phyloP scores from a whole-genome alignment of 768 basidiomycete species.

The Royoungia palumana region DNA sequence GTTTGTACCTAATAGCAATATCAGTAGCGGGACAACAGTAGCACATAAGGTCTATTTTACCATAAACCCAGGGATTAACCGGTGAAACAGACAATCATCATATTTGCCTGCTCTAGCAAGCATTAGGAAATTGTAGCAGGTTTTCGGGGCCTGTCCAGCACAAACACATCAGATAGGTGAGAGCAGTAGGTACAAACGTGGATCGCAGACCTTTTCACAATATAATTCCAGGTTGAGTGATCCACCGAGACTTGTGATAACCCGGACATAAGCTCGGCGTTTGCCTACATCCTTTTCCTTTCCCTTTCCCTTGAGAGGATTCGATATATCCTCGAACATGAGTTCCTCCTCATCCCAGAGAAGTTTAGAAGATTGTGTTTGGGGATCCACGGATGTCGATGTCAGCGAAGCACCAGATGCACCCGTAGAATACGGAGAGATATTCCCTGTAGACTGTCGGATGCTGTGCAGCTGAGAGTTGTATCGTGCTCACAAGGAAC shows the following conservation, averaged over 20 bases:
- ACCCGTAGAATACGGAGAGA: slow-evolving; percentile 89
- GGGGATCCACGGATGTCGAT: slow-evolving; percentile 84
- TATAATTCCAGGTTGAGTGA: slow-evolving; percentile 82
- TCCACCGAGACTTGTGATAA: slow-evolving; percentile 89
- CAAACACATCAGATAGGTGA: neutral
- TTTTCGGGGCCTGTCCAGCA: slow-evolving; percentile 79
- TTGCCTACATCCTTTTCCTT: slow-evolving; percentile 94
- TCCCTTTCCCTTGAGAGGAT: slow-evolving; percentile 75
- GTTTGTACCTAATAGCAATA: slow-evolving; percentile 76
- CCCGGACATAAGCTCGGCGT: slow-evolving; percentile 91
- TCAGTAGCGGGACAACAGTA: neutral
- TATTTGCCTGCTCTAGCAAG: slow-evolving; percentile 90
- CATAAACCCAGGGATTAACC: slow-evolving; percentile 95
- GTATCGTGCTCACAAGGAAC: slow-evolving; percentile 57
- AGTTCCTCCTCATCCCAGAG: slow-evolving; percentile 99
- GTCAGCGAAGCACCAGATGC: slow-evolving; percentile 91
- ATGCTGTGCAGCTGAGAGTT: neutral
- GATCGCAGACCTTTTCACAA: slow-evolving; percentile 70
- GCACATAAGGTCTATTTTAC: slow-evolving; percentile 37
- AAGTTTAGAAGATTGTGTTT: slow-evolving; percentile 62
- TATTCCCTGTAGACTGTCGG: slow-evolving; percentile 58
- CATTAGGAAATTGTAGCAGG: slow-evolving; percentile 98
- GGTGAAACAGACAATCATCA: slow-evolving; percentile 85
- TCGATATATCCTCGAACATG: slow-evolving; percentile 94
- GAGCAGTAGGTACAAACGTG: neutral